Base-by-base conservation (phyloP, 306 rosid species). In the Sphenostylis stenocarpa region DNA sequence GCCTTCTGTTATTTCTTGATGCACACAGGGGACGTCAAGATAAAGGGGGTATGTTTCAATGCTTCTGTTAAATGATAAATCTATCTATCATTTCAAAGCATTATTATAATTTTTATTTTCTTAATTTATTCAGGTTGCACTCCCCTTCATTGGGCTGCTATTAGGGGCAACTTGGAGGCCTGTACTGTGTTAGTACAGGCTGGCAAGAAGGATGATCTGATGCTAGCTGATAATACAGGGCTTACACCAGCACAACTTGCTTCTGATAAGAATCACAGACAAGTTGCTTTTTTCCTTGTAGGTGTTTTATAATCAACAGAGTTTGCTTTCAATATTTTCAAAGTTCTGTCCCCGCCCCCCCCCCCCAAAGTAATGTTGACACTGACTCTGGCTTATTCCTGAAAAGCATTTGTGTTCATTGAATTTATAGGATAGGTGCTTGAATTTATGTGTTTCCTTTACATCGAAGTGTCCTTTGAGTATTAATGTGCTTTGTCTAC, bases 101-200 rank as follows among this genome's bases (percentile, higher is more conserved):
- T 45, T 39, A 11, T 47, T 65, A 2, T 53, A 24, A 58, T 36
- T 47, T 51, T 8, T 72, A 47, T 48, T 74, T 77, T 67, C 52
- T 64, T 55, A 49, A 43, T 84, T 70, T 65, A 73, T 80, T 77
- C 86, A 96, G 99, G 98, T 79, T 92, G 97, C 85, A 91, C 97
- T 81, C 98, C 99, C 82, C 89, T 96, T 76, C 99, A 96, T 75
- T 96, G 98, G 99, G 96, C 99, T 83, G 99, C 99, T 67, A 89
- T 91, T 52, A 90, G 90, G 87, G 98, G 99, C 26, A 90, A 96
- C 82, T 86, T 96, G 84, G 99, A 96, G 89, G 98, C 98, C 62
- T 92, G 99, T 81, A 96, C 98, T 2, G 98, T 96, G 55, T 87
- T 96, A 79, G 98, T 96, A 70, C 98, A 92, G 87, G 98, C 98